Evolutionary conservation across 768 basidiomycete species (phyloP).

Genomic region (Lactarius hatsudake): DNA sequence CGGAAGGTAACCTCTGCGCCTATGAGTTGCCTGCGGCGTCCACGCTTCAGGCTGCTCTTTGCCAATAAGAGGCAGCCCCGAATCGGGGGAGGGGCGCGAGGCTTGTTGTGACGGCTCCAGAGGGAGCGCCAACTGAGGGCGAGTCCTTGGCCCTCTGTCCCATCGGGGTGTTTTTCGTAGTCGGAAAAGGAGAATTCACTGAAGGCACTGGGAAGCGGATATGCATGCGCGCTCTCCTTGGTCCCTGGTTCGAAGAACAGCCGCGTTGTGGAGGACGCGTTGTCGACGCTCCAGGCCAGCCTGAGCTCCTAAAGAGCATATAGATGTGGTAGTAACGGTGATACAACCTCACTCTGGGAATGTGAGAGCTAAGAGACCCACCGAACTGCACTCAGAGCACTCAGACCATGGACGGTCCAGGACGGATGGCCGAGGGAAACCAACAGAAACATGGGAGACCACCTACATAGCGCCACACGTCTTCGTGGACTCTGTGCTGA

Average conservation of each 20-base stretch:
- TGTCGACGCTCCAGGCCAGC: no score
- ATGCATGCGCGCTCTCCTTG: constrained; percentile 19
- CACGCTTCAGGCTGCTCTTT: constrained; percentile 24
- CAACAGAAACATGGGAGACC: no score
- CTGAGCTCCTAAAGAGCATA: no score
- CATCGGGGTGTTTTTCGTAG: background rate
- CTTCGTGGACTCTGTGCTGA: constrained; percentile 19
- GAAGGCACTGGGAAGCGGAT: background rate
- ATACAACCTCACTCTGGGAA: no score
- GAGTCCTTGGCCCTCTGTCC: background rate
- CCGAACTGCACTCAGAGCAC: no score
- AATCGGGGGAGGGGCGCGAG: background rate
- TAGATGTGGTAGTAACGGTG: no score
- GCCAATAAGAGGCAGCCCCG: constrained; percentile 5
- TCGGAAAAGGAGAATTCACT: background rate
- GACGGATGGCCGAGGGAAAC: no score
- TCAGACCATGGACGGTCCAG: no score
- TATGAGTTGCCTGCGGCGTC: constrained; percentile 15
- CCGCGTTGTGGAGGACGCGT: no score
- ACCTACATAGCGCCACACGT: no score
- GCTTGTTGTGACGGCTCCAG: background rate
- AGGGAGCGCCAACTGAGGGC: background rate
- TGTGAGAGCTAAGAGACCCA: no score
- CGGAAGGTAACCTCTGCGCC: constrained; percentile 4
- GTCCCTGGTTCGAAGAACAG: constrained; percentile 23